Evolutionary conservation across 768 basidiomycete genomes (phyloP), one percentile per base, ranked within the genome.

Genomic region (Boletus rubroflammeus): DNA sequence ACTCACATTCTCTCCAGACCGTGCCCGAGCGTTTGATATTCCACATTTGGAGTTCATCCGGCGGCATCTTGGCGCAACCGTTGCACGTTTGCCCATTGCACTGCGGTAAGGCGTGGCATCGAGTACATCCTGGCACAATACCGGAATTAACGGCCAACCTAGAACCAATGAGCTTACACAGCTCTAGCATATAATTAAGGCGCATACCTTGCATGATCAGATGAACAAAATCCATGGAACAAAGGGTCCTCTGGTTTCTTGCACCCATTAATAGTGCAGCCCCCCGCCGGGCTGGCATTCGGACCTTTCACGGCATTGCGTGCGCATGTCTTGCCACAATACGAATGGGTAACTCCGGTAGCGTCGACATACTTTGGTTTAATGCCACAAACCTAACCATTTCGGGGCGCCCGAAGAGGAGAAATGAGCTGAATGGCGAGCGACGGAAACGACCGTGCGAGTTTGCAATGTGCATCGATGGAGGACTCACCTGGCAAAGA

Each of bases 241-340:
- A 73, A 72, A 21, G 78, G 71, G 65, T 78, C 79, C 29, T 79
- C 78, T 34, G 78, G 73, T 36, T 76, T 74, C 58, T 74, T 78
- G 60, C 83, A 85, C 36, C 77, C 78, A 53, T 68, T 76, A 62
- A 84, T 75, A 23, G 66, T 53, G 63, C 83, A 85, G 19, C 73
- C 71, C 14, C 72, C 71, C 17, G 67, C 49, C 23, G 54, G 65
- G 54, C 64, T 73, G 39, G 69, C 61, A 39, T 70, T 74, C 54
- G 73, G 26, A 4, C 63, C 76, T 56, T 62, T 62, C 34, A 69
- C 50, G 32, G 61, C 53, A 39, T 23, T 76, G 43, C 81, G 74
- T 50, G 84, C 84, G 63, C 84, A 85, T 47, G 78, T 82, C 59
- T 76, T 81, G 60, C 84, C 76, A 62, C 84, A 85, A 64, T 80